Base-by-base conservation (phyloP, 495 filamentous ascomycete species). In the Xylaria flabelliformis region DNA sequence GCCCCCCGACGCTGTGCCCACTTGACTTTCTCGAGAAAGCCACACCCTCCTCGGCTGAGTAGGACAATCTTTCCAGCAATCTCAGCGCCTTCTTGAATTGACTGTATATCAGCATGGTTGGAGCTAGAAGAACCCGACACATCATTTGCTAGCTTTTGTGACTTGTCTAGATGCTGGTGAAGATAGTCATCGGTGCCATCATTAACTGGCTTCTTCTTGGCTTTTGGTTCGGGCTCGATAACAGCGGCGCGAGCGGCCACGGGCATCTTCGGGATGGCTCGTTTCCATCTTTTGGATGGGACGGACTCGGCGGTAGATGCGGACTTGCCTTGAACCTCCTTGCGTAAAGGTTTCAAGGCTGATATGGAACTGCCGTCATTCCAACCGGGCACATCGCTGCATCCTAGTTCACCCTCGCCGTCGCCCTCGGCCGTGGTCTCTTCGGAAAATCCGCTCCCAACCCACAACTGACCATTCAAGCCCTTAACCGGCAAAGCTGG, bases 371-470 rank as follows among this genome's bases (percentile, higher is more conserved):
- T 82, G 12, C 84, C 85, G 48, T 89, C 90, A 48, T 88, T 89
- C 95, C 96, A 98, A 4, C 93, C 94, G 1, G 94, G 93, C n/a
- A 97, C 91, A 87, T 98, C 96, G 73, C 95, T 97, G 80, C 96
- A 99, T 32, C 97, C 96, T n/a, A 98, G 85, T 83, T 99, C 95
- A 0, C 95, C 94, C 76, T 94, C 92, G 1, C 87, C 81, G 24
- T 90, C 88, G 21, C 90, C 89, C 70, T 89, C 87, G 36, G 86
- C 83, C 34, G 89, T 78, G 69, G 80, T 86, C 73, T 93, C 92
- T 72, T 97, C 94, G 17, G 91, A 89, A 82, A 97, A 97, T 8
- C 94, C 94, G 81, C 91, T 94, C 13, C 94, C 95, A 61, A 97
- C 89, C 94, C 95, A 97, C 55, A 97, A 80, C 77, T 92, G 92